Base-by-base conservation (phyloP, 208 protist genomes). In the Strigomonas galati region DNA sequence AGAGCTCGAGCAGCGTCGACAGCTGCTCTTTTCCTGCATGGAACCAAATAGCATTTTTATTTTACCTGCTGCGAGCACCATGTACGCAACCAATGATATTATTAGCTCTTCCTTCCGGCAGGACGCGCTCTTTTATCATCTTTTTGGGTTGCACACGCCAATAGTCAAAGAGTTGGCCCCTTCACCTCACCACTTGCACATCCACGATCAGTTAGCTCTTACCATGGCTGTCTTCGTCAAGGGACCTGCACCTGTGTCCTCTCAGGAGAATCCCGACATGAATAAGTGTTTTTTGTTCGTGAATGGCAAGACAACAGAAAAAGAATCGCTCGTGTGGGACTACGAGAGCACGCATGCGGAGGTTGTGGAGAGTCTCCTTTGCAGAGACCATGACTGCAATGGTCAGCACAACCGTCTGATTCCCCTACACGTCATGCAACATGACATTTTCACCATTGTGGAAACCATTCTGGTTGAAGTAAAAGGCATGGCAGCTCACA, bases 121-220 rank as follows among this genome's bases (percentile, higher is more conserved):
- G 35, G 69, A 85, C 61, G 66, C 76, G 3, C 37, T 85, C 40
- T 83, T 78, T 60, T 79, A 76, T 19, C 83, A 89, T 49, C 66
- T 89, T 24, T 89, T 89, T n/a, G 31, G 40, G 12, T 19, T 51
- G 23, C 14, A 51, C 37, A 12, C 19, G 1, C 57, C 57, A n/a
- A 19, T 62, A 27, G 1, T 59, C 67, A 12, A 63, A 72, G 30
- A 62, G 43, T 2, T 78, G 73, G 7, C 58, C 62, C 51, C 65
- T 52, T 24, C 56, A 60, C 1, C 2, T 24, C 6, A 31, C 40
- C 37, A 58, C 24, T 3, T 66, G 26, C 40, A 46, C 40, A 46
- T 19, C 19, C 12, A 46, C 6, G 10, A 67, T 71, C 40, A 32
- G 72, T 2, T 63, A 15, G 14, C 48, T 2, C 52, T 78, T 24